Percentiles rank a stretch among this genome's conserved stretches.
Evolutionary conservation across 176 grass and related monocot genomes (phyloP).

Genomic region (Aechmea fasciata): DNA sequence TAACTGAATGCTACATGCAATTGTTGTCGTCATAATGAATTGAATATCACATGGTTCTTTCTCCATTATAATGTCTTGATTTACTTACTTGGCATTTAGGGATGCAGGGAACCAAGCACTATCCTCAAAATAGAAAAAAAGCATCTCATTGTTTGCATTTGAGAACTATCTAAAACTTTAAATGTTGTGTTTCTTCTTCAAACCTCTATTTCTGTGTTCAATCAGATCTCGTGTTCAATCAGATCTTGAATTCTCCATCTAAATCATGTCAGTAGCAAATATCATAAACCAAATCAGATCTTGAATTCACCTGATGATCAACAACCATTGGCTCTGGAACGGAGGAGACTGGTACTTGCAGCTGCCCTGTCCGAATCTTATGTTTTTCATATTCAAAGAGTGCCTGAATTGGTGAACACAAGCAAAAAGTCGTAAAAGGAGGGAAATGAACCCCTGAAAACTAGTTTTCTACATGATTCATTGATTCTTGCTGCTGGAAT

Average conservation of each 20-base stretch:
- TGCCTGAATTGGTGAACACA: constrained; percentile 48
- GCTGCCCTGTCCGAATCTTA: constrained; percentile 83
- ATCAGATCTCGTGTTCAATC: too few species aligned
- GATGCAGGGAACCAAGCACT: too few species aligned
- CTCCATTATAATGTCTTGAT: too few species aligned
- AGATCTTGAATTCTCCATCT: too few species aligned
- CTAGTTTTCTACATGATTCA: too few species aligned
- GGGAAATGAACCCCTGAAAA: too few species aligned
- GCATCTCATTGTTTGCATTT: background rate
- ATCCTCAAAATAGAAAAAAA: background rate
- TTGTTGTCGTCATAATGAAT: background rate
- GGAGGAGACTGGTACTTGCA: constrained; percentile 56
- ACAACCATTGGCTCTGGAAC: constrained; percentile 44
- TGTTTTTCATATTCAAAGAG: constrained; percentile 95
- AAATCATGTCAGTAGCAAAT: too few species aligned
- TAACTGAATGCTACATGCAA: background rate
- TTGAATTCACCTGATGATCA: constrained; percentile 45
- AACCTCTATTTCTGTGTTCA: too few species aligned
- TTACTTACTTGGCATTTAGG: too few species aligned
- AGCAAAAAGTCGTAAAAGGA: background rate
- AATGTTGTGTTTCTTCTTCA: too few species aligned
- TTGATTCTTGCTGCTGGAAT: too few species aligned
- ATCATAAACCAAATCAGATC: background rate
- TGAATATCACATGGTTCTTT: background rate
- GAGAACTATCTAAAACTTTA: too few species aligned